Evolutionary conservation across 1,139 yeast species (phyloP).

Genomic region (Yamadazyma membranifaciens): DNA sequence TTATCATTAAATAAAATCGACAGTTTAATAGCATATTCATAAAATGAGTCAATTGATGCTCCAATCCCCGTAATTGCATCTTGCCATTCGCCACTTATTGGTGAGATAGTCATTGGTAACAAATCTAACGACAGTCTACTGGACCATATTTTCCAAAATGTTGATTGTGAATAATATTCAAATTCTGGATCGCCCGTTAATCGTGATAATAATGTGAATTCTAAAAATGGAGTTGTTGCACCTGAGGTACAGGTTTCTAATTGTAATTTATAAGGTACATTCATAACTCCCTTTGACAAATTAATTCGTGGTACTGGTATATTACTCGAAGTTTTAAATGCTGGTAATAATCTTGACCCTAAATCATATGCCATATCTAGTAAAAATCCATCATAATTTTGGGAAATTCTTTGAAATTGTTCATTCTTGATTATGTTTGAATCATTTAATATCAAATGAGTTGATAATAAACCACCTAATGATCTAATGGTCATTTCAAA

Average conservation of each 20-base stretch:
- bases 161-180: conserved; percentile 57
- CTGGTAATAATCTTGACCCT: conserved; percentile 64
- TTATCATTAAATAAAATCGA: conserved; percentile 71
- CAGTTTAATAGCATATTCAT: conserved; percentile 82
- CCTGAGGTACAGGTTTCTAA: conserved; percentile 84
- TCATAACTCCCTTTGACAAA: conserved; percentile 49
- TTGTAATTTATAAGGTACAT: conserved; percentile 41
- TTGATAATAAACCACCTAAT: conserved; percentile 74
- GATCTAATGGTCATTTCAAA: conserved; percentile 82
- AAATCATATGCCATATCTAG: conserved; percentile 68
- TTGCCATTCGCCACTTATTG: conserved; percentile 54
- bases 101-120: conserved; percentile 77
- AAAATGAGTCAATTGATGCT: conserved; percentile 91
- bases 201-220: conserved; percentile 69
- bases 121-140: conserved; percentile 60
- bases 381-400: conserved; percentile 65
- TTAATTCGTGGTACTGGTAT: conserved; percentile 77
- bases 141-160: conserved; percentile 73
- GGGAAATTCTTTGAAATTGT: conserved; percentile 16
- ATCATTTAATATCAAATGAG: conserved; percentile 68
- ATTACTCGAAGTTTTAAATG: conserved; percentile 59
- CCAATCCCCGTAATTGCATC: conserved; percentile 78
- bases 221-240: conserved; percentile 78
- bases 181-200: conserved; percentile 74
- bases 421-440: conserved; percentile 28